phyloP scores from a whole-genome alignment of 495 filamentous ascomycete species.

The Cenococcum geophilum region DNA sequence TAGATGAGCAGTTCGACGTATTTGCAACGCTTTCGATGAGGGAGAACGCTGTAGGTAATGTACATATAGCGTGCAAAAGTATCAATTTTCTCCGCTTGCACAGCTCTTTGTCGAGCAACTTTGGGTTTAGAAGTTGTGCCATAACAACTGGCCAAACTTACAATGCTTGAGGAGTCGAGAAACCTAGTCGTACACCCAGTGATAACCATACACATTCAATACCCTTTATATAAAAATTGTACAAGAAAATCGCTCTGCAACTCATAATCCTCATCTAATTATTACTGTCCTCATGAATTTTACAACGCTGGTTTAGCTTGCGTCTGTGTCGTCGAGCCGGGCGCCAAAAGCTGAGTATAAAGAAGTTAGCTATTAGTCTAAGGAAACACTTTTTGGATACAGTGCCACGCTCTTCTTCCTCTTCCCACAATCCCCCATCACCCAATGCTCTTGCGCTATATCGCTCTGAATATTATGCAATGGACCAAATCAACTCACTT shows the following conservation, averaged over 20 bases:
- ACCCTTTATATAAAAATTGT: conserved; percentile 9
- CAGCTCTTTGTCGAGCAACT: not conserved
- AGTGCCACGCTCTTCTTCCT: not conserved
- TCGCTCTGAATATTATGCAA: not conserved
- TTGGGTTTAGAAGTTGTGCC: not conserved
- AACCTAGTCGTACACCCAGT: conserved; percentile 22
- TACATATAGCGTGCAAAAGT: conserved; percentile 25
- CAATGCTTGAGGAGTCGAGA: conserved; percentile 20
- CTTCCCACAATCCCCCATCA: not conserved
- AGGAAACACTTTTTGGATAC: not conserved
- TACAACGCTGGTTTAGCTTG: conserved; percentile 21
- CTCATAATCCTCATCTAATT: not conserved
- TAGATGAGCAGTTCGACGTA: not conserved
- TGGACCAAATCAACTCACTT: conserved; percentile 46
- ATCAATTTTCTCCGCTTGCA: conserved; percentile 24
- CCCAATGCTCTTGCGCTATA: not conserved
- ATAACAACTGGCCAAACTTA: not conserved
- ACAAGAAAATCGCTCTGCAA: not conserved
- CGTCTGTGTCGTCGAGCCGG: conserved; percentile 4
- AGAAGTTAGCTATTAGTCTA: not conserved
- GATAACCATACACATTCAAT: not conserved
- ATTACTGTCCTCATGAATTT: not conserved
- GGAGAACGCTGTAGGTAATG: conserved; percentile 7
- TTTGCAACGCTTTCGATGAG: not conserved
- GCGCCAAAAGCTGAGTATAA: conserved; percentile 14